These are phyloP conservation scores for Breviolum minutum DNA, from an alignment of 73 alveolate genomes.

Conservation along the genomic window DNA sequence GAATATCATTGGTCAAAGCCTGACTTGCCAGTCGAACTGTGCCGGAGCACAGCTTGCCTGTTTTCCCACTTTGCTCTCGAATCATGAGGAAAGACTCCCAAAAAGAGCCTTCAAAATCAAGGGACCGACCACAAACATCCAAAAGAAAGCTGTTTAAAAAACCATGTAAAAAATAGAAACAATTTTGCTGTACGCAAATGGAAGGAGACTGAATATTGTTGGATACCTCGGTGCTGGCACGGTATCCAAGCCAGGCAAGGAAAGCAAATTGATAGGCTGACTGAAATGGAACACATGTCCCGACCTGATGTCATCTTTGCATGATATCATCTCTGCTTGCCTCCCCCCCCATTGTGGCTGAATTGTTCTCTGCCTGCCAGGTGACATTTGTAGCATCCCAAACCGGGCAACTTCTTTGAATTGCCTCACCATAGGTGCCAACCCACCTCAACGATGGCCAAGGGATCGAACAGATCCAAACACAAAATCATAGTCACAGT, in stretches of 20 bases:
- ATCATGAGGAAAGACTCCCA: too few species aligned
- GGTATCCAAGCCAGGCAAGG: background rate
- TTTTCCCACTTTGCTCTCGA: too few species aligned
- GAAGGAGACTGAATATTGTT: background rate
- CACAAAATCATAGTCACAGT: too few species aligned
- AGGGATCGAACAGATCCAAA: too few species aligned
- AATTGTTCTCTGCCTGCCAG: background rate
- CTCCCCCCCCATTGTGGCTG: too few species aligned
- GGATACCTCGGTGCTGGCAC: background rate
- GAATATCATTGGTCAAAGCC: too few species aligned
- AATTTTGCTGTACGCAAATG: too few species aligned
- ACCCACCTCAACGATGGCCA: background rate
- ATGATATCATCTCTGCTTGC: too few species aligned
- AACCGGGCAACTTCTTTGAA: slow-evolving; percentile 22
- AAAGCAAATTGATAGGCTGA: background rate
- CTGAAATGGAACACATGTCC: background rate
- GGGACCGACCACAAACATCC: too few species aligned
- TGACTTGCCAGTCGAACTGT: too few species aligned
- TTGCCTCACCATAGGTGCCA: slow-evolving; percentile 29
- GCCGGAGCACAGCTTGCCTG: background rate
- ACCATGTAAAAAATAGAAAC: background rate
- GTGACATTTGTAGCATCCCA: slow-evolving; percentile 38
- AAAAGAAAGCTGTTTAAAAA: too few species aligned
- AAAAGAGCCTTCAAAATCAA: too few species aligned
- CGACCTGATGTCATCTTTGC: background rate